A percentile compares a stretch with the other conserved stretches of the same genome.
phyloP scores from a whole-genome alignment of 192 early-diverging fungal species.

The Backusella australiensis region DNA sequence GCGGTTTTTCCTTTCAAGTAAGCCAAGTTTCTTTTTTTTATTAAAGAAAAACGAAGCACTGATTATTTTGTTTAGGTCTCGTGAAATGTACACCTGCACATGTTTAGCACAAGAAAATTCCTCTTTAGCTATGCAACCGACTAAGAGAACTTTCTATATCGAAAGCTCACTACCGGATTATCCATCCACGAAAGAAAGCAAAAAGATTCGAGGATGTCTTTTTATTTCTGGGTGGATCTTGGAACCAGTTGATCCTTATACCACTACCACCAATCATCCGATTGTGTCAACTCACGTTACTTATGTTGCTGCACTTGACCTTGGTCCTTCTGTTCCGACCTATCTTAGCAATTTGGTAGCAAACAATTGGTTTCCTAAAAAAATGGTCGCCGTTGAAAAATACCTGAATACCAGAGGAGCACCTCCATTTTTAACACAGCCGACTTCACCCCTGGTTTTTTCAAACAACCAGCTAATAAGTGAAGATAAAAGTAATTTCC shows the following conservation, averaged over 20 bases:
- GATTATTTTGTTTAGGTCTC: slow-evolving; percentile 24
- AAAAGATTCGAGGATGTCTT: slow-evolving; percentile 30
- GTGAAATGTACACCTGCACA: slow-evolving; percentile 41
- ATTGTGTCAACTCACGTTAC: slow-evolving; percentile 53
- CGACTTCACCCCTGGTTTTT: slow-evolving; percentile 29
- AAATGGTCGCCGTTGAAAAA: slow-evolving; percentile 40
- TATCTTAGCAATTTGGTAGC: slow-evolving; percentile 45
- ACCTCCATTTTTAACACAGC: slow-evolving; percentile 30
- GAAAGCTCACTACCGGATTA: slow-evolving; percentile 28
- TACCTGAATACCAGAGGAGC: slow-evolving; percentile 44
- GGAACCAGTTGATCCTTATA: slow-evolving; percentile 53
- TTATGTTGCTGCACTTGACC: slow-evolving; percentile 43
- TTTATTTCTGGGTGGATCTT: slow-evolving; percentile 52
- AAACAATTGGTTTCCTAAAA: slow-evolving; percentile 38
- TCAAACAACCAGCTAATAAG: slow-evolving; percentile 16
- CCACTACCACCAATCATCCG: slow-evolving; percentile 47
- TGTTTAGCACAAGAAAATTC: slow-evolving; percentile 30
- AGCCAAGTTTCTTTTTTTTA: background rate
- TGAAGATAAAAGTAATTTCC: slow-evolving; percentile 1
- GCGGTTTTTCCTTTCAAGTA: slow-evolving; percentile 50
- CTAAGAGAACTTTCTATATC: slow-evolving; percentile 26
- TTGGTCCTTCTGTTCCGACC: slow-evolving; percentile 45
- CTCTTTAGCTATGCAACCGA: slow-evolving; percentile 8
- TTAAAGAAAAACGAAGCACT: background rate
- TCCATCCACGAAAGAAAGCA: background rate